Base-by-base conservation (phyloP, 2,329 filamentous ascomycete genomes). In the Colletotrichum tropicicola region DNA sequence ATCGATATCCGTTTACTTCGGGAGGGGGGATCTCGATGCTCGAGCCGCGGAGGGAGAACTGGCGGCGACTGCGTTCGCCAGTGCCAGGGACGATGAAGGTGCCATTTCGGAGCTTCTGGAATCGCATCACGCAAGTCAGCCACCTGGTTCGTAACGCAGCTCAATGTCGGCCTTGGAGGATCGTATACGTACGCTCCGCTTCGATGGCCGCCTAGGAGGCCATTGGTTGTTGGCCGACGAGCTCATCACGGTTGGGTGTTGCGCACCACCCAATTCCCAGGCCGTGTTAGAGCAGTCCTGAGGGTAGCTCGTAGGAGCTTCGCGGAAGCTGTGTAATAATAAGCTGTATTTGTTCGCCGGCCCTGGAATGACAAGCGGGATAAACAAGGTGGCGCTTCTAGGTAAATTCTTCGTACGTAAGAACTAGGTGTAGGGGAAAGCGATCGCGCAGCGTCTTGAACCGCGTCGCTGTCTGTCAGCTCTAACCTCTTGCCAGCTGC, bases 21-120 rank as follows among this genome's bases (percentile, higher is more conserved):
- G 66, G 72, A 69, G 73, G 69, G 61, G 69, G 53, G 76, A 77
- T 72, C 39, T 74, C 70, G 43, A 73, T 61, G 61, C 73, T 71
- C 60, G 84, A 78, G 57, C 85, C 83, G 71, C 91, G 90, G 27
- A 97, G 83, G 21, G 91, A 95, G 71, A 97, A 93, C 67, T 91
- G 87, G 67, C 92, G 91, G 73, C 89, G 91, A 48, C 93, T 87
- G 68, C 94, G 92, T 78, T 97, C 92, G 72, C 95, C 94, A 3
- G 94, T 98, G 64, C 86, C 84, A 7, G 95, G 94, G 58, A 97
- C 86, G 70, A 98, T 91, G 76, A 97, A 94, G 45, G 93, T 96
- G 69, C 92, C 92, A 75, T 95, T 92, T 70, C 91, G 90, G 66
- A 97, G 84, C 85, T 94, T 89, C 87, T 90, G 73, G 17, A 39